Evolutionary conservation across 495 filamentous ascomycete genomes (phyloP).

Genomic region (Penicillium malachiteum): DNA sequence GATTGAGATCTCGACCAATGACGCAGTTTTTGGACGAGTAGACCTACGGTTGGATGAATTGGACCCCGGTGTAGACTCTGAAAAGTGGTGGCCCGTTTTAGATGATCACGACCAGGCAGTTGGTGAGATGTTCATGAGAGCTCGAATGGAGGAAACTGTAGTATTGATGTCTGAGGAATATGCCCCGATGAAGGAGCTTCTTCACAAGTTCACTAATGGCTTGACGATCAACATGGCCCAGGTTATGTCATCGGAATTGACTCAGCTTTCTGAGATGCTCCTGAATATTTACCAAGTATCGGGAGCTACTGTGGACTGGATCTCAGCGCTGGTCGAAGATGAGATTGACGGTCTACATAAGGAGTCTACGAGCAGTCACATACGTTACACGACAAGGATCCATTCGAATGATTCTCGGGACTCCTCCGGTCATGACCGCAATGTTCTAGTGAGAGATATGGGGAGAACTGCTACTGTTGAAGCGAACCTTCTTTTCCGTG

Average conservation of each 20-base stretch:
- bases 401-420: conserved; percentile 78
- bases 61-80: conserved; percentile 72
- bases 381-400: conserved; percentile 73
- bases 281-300: conserved; percentile 96
- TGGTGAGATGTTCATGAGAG: conserved; percentile 84
- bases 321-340: conserved; percentile 89
- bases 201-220: conserved; percentile 80
- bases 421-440: conserved; percentile 58
- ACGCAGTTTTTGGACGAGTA: conserved; percentile 68
- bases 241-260: conserved; percentile 72
- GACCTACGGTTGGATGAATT: conserved; percentile 84
- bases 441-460: conserved; percentile 59
- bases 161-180: conserved; percentile 88
- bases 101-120: conserved; percentile 70
- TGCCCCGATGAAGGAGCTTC: conserved; percentile 73
- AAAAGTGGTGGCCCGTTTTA: conserved; percentile 86
- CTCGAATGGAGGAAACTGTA: conserved; percentile 80
- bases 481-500: conserved; percentile 92
- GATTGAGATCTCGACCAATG: conserved; percentile 53
- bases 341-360: conserved; percentile 93
- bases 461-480: conserved; percentile 63
- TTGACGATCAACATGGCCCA: conserved; percentile 83
- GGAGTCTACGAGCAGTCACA: conserved; percentile 63
- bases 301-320: conserved; percentile 84
- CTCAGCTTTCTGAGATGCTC: conserved; percentile 78